Evolutionary conservation across 2,329 filamentous ascomycete species (phyloP), one percentile per base, ranked within the genome.

Genomic region (Aspergillus floridensis): DNA sequence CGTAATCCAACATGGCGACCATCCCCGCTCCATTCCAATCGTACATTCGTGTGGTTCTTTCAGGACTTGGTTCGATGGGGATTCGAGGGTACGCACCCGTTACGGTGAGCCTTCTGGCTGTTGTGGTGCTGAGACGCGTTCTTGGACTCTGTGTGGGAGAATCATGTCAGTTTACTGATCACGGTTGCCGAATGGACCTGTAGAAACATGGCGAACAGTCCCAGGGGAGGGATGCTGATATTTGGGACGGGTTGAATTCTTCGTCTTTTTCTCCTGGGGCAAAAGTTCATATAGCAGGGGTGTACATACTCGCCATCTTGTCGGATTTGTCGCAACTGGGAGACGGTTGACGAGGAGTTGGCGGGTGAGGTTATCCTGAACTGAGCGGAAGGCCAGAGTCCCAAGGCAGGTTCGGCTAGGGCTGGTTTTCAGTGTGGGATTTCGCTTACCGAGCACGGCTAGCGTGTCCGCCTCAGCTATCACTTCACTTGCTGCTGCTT

Each of bases 111-210:
- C 91, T 99, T 99, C 86, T 90, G 90, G 81, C 87, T 88, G 88
- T 95, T 90, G 85, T 97, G 97, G 86, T 97, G 92, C 87, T 98
- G 93, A 77, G 93, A 97, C 84, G 92, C 96, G 89, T 98, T 98
- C 92, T 98, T 98, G 77, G 95, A 98, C 88, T 98, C 93, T 97
- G 79, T 60, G 61, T 38, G 61, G 63, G 59, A 64, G 55, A 70
- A 55, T 60, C 53, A 65, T 57, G 67, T 75, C 65, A 75, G 72
- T 60, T 58, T 66, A 57, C 65, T 49, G 32, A 11, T 46, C 32
- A 44, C 32, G 35, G 16, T 26, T 41, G 32, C 51, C 32, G 35
- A 24, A 7, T 16, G 10, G 7, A 24, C 12, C 32, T 10, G 24
- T 7, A 29, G 14, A 29, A 12, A 29, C 38, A 38, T 41, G 19